phyloP scores from a whole-genome alignment of 2,329 filamentous ascomycete species.

The Ophioceras dolichostomum region DNA sequence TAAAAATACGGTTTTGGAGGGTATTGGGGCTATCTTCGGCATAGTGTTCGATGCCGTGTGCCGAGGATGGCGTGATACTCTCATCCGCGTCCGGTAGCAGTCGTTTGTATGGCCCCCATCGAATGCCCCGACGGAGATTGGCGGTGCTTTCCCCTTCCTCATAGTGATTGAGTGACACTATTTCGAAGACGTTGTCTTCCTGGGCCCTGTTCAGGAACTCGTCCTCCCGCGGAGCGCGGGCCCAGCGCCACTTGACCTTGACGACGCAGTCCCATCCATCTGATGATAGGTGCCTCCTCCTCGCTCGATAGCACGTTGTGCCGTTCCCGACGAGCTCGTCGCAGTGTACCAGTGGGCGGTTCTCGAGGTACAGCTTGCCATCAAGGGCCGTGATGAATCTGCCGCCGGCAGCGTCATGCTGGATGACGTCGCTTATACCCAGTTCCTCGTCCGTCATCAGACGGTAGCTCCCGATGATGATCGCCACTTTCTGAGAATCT shows the following conservation, averaged over 20 bases:
- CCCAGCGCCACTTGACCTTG: slow-evolving; percentile 22
- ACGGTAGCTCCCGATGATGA: slow-evolving; percentile 16
- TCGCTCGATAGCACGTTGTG: slow-evolving; percentile 18
- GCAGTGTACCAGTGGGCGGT: background rate
- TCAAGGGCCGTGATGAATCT: background rate
- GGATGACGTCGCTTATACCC: slow-evolving; percentile 11
- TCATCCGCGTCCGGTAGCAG: slow-evolving; percentile 4
- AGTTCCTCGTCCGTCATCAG: slow-evolving; percentile 15
- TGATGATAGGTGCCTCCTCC: too few relatives aligned
- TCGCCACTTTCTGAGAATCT: slow-evolving; percentile 16
- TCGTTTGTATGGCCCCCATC: slow-evolving; percentile 10
- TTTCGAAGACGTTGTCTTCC: slow-evolving; percentile 15
- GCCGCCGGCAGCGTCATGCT: slow-evolving; percentile 12
- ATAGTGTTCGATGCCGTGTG: background rate
- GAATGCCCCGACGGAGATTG: slow-evolving; percentile 12
- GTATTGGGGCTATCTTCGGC: background rate
- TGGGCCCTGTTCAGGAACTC: slow-evolving; percentile 17
- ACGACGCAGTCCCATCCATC: too few relatives aligned
- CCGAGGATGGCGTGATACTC: too few relatives aligned
- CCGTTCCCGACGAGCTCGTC: slow-evolving; percentile 4
- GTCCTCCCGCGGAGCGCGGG: slow-evolving; percentile 15
- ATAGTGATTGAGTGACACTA: slow-evolving; percentile 15
- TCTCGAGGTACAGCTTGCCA: background rate
- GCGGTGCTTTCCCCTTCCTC: slow-evolving; percentile 12
- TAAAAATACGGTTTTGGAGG: background rate